These are phyloP conservation scores for Phytophthora hybrid DNA, from an alignment of 352 stramenopile species.

Conservation along the genomic window DNA sequence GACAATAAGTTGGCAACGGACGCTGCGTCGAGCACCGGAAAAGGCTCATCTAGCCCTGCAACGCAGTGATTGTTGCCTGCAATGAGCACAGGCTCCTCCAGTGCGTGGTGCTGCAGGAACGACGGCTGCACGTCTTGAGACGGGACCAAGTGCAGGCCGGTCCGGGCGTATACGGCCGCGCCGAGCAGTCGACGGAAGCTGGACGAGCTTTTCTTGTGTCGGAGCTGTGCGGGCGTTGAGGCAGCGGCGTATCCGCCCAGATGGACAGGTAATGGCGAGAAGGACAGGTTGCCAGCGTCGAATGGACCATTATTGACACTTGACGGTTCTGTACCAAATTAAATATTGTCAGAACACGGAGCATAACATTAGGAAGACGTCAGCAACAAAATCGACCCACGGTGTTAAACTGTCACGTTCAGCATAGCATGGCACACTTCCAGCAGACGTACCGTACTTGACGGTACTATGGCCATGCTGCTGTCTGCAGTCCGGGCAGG, in stretches of 20 bases:
- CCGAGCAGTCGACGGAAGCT: conserved; percentile 60
- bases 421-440: neutral
- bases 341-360: neutral
- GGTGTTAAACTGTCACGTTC: neutral
- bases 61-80: conserved; percentile 44
- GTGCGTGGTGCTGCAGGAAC: conserved; percentile 53
- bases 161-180: conserved; percentile 58
- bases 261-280: conserved; percentile 59
- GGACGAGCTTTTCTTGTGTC: conserved; percentile 58
- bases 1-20: conserved; percentile 48
- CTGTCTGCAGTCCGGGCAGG: conserved; percentile 50
- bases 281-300: conserved; percentile 38
- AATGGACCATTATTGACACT: conserved; percentile 20
- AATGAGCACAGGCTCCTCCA: conserved; percentile 63
- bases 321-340: conserved; percentile 6
- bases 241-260: conserved; percentile 32
- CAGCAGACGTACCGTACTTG: conserved; percentile 43
- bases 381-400: conserved; percentile 3
- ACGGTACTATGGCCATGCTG: conserved; percentile 50
- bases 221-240: conserved; percentile 6
- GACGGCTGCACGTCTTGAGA: conserved; percentile 33
- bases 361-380: too few species aligned
- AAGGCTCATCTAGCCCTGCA: conserved; percentile 35
- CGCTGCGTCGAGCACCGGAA: conserved; percentile 48
- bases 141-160: conserved; percentile 53